Percentiles rank a stretch among this genome's conserved stretches.
Evolutionary conservation across 192 early-diverging fungal species (phyloP).

Genomic region (Coemansia sp.): DNA sequence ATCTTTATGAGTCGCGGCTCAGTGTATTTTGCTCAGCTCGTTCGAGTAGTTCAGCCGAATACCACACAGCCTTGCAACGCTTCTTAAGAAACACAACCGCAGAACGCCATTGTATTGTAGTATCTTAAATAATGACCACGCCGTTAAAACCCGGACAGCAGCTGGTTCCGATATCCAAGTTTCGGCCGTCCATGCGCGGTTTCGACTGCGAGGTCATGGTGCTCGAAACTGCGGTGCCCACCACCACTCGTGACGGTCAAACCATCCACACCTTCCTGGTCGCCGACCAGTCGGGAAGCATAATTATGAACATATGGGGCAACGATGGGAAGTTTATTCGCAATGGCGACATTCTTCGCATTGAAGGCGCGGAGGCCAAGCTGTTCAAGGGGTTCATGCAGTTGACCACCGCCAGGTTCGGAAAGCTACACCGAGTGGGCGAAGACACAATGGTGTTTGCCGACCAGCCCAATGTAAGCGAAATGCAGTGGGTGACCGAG

Average conservation of each 20-base stretch:
- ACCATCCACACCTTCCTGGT: conserved; percentile 58
- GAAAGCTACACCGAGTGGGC: conserved; percentile 57
- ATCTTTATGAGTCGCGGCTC: too few relatives aligned
- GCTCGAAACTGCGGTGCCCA: conserved; percentile 56
- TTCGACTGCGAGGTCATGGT: conserved; percentile 65
- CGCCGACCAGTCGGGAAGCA: conserved; percentile 58
- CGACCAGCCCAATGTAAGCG: conserved; percentile 49
- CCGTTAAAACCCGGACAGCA: conserved; percentile 45
- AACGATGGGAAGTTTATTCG: conserved; percentile 49
- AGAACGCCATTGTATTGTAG: too few relatives aligned
- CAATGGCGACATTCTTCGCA: conserved; percentile 60
- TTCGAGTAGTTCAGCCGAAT: too few relatives aligned
- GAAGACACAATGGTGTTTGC: conserved; percentile 51
- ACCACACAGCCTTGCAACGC: too few relatives aligned
- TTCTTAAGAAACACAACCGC: too few relatives aligned
- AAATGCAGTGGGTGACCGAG: conserved; percentile 48
- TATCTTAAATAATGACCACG: conserved; percentile 21
- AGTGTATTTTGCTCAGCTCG: too few relatives aligned
- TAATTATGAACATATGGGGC: conserved; percentile 59
- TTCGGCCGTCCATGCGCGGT: conserved; percentile 57
- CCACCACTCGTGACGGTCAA: conserved; percentile 50
- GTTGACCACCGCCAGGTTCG: conserved; percentile 50
- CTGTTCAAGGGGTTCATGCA: conserved; percentile 56
- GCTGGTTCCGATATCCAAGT: conserved; percentile 43
- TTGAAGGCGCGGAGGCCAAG: conserved; percentile 51